Percentiles rank a stretch among this genome's conserved stretches.
These are phyloP conservation scores for Euphrasia confusa DNA, from an alignment of 257 asterid genomes.

Conservation along the genomic window DNA sequence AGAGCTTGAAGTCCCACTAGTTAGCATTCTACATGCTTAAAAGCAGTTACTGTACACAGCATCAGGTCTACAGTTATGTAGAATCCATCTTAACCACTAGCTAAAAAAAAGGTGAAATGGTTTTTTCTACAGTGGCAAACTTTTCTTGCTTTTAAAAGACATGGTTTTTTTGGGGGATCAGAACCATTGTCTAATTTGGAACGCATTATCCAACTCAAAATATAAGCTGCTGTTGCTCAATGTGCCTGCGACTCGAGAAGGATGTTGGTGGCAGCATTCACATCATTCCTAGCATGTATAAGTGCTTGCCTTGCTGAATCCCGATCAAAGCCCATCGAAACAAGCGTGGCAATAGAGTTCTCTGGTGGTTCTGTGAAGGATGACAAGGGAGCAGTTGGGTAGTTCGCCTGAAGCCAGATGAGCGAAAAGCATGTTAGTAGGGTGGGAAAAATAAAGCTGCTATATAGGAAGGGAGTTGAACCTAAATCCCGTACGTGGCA, in stretches of 20 bases:
- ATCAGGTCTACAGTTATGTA: slow-evolving; percentile 26
- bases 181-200: not conserved
- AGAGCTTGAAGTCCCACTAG: slow-evolving; percentile 15
- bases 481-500: not conserved
- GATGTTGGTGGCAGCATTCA: slow-evolving; percentile 84
- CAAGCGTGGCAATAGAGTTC: slow-evolving; percentile 67
- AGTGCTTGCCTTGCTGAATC: slow-evolving; percentile 92
- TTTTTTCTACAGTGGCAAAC: slow-evolving; percentile 13
- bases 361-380: slow-evolving; percentile 63
- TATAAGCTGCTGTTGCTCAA: slow-evolving; percentile 19
- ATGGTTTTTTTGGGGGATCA: slow-evolving; percentile 6
- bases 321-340: slow-evolving; percentile 92
- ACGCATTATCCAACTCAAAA: slow-evolving; percentile 13
- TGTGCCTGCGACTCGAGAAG: slow-evolving; percentile 78
- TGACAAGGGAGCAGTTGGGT: slow-evolving; percentile 37
- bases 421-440: slow-evolving; percentile 1
- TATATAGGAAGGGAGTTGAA: not conserved
- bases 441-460: not conserved
- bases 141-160: slow-evolving; percentile 17
- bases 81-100: slow-evolving; percentile 8
- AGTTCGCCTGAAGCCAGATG: slow-evolving; percentile 45
- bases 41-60: slow-evolving; percentile 31
- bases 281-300: slow-evolving; percentile 72
- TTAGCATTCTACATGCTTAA: slow-evolving; percentile 24
- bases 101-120: slow-evolving; percentile 9